These are phyloP conservation scores for Xylariaceae sp. DNA, from an alignment of 2,329 filamentous ascomycete genomes.

Conservation along the genomic window DNA sequence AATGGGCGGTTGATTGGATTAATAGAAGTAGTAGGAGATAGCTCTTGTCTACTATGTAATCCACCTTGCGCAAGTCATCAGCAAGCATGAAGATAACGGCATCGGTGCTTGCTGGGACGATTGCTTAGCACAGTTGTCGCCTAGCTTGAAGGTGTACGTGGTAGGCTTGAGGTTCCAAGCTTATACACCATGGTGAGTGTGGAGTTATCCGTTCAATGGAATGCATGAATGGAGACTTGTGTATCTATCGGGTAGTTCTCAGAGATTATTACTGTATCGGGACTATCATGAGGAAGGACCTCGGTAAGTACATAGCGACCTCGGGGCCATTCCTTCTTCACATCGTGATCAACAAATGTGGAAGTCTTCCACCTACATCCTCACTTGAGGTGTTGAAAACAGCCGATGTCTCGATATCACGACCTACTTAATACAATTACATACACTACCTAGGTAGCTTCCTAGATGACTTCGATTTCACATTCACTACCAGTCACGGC, in stretches of 20 bases:
- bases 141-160: not conserved
- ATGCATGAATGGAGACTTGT: slow-evolving; percentile 16
- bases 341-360: no score
- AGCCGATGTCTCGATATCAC: no score
- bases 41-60: slow-evolving; percentile 12
- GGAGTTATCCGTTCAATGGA: not conserved
- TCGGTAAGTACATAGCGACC: not conserved
- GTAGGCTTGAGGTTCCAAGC: not conserved
- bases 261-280: not conserved
- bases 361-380: no score
- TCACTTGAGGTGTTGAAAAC: no score
- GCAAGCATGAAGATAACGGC: slow-evolving; percentile 3
- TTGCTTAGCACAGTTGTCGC: not conserved
- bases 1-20: not conserved
- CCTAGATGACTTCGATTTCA: no score
- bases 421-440: no score
- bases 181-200: not conserved
- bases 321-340: no score
- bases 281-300: not conserved
- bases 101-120: slow-evolving; percentile 7
- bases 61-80: slow-evolving; percentile 10
- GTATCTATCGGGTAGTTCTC: not conserved
- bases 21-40: not conserved
- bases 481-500: no score
- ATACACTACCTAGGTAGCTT: no score